phyloP scores from a whole-genome alignment of 1,284 basidiomycete genomes.

The Rhizoctonia solani region DNA sequence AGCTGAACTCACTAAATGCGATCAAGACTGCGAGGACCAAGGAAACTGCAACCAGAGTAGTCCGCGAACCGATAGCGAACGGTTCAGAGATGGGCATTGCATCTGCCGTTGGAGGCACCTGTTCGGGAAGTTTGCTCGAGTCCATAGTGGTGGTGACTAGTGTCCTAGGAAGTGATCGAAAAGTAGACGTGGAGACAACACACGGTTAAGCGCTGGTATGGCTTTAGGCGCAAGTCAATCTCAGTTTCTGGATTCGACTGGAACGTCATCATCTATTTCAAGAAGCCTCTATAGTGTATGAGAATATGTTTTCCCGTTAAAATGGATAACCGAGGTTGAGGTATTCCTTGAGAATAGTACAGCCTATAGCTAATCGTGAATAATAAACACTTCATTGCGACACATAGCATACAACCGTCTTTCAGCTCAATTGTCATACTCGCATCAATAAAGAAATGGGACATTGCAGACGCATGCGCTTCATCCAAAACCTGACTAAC shows the following conservation, averaged over 20 bases:
- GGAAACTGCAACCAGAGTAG: background rate
- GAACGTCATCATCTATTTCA: too few species aligned
- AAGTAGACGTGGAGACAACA: slow-evolving; percentile 28
- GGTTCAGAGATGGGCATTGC: slow-evolving; percentile 9
- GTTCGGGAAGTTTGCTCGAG: background rate
- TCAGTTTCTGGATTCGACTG: too few species aligned
- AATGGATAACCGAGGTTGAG: too few species aligned
- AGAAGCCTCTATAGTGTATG: too few species aligned
- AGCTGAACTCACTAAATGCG: slow-evolving; percentile 8
- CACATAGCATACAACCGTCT: background rate
- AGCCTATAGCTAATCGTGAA: too few species aligned
- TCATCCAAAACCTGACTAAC: too few species aligned
- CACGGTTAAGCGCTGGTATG: slow-evolving; percentile 15
- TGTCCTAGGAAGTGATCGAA: slow-evolving; percentile 14
- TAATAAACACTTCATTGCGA: too few species aligned
- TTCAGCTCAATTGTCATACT: background rate
- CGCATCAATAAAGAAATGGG: too few species aligned
- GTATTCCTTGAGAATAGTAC: too few species aligned
- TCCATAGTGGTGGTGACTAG: slow-evolving; percentile 8
- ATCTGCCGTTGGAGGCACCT: slow-evolving; percentile 13
- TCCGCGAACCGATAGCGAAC: slow-evolving; percentile 15
- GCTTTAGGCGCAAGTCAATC: background rate
- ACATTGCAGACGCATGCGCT: too few species aligned
- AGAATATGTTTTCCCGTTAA: too few species aligned
- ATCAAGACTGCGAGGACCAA: slow-evolving; percentile 13